phyloP scores from a whole-genome alignment of 306 rosid species.

The Delonix regia region DNA sequence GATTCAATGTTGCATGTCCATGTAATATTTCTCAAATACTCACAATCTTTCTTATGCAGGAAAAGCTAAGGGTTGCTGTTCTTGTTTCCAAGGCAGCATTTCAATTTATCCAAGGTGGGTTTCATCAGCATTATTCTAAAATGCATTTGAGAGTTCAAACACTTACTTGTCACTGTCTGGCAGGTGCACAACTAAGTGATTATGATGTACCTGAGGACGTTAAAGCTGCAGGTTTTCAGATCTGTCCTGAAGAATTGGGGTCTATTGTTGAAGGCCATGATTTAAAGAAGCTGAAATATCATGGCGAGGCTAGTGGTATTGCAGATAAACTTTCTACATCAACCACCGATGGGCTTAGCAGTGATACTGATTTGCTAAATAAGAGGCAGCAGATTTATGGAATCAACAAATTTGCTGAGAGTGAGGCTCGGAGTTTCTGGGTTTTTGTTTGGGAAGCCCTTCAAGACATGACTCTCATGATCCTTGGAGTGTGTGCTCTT shows the following conservation, averaged over 20 bases:
- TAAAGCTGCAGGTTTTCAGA: slow-evolving; percentile 76
- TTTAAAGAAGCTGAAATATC: slow-evolving; percentile 68
- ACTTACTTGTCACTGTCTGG: slow-evolving; percentile 31
- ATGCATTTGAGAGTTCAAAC: slow-evolving; percentile 11
- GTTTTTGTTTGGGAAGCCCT: slow-evolving; percentile 98
- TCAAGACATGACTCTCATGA: slow-evolving; percentile 97
- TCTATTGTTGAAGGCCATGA: slow-evolving; percentile 88
- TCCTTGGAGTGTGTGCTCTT: slow-evolving; percentile 86
- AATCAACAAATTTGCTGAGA: slow-evolving; percentile 81
- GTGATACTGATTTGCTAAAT: slow-evolving; percentile 43
- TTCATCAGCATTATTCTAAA: slow-evolving; percentile 31
- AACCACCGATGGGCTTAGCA: slow-evolving; percentile 54
- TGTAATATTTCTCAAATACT: slow-evolving; percentile 28
- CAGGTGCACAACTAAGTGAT: slow-evolving; percentile 70
- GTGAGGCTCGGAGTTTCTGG: slow-evolving; percentile 67
- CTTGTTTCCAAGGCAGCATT: slow-evolving; percentile 92
- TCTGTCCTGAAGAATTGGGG: slow-evolving; percentile 89
- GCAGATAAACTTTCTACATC: slow-evolving; percentile 77
- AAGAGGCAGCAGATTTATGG: slow-evolving; percentile 70
- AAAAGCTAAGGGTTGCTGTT: slow-evolving; percentile 77
- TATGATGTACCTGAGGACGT: slow-evolving; percentile 75
- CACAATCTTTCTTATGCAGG: slow-evolving; percentile 51
- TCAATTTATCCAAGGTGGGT: slow-evolving; percentile 73
- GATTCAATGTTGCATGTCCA: slow-evolving; percentile 1
- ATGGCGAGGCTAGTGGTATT: slow-evolving; percentile 72